These are phyloP conservation scores for Aspergillus niger DNA, from an alignment of 2,329 filamentous ascomycete genomes.

Conservation along the genomic window DNA sequence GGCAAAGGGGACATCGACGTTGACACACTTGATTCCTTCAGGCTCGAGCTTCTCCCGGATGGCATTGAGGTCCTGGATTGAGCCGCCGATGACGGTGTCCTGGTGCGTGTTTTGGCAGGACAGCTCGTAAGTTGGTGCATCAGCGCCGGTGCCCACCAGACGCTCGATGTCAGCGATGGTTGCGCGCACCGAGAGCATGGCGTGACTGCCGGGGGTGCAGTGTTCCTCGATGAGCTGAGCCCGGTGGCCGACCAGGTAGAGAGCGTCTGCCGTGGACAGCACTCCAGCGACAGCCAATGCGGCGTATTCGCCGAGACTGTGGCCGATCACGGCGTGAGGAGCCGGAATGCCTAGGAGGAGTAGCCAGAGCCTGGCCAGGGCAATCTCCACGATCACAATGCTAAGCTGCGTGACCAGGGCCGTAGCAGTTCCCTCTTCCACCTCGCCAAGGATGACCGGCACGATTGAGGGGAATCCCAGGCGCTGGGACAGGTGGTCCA, in stretches of 20 bases:
- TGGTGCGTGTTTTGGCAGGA: too few species aligned
- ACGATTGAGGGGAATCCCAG: slow-evolving; percentile 15
- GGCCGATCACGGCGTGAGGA: slow-evolving; percentile 57
- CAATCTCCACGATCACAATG: slow-evolving; percentile 39
- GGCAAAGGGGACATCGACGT: slow-evolving; percentile 66
- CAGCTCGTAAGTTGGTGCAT: too few species aligned
- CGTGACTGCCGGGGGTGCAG: slow-evolving; percentile 68
- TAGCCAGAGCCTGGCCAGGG: slow-evolving; percentile 35
- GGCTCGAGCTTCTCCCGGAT: slow-evolving; percentile 54
- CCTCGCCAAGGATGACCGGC: too few species aligned
- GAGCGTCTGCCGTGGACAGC: slow-evolving; percentile 34
- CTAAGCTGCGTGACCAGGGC: too few species aligned
- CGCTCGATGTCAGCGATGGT: too few species aligned
- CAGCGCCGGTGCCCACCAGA: too few species aligned
- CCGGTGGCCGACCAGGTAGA: slow-evolving; percentile 70
- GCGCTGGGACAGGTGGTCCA: slow-evolving; percentile 24
- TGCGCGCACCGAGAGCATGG: slow-evolving; percentile 61
- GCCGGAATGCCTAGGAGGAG: slow-evolving; percentile 29
- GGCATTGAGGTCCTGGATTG: slow-evolving; percentile 34
- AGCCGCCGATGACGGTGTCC: too few species aligned
- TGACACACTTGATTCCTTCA: slow-evolving; percentile 61
- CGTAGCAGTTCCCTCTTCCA: too few species aligned
- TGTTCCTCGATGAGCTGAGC: slow-evolving; percentile 66
- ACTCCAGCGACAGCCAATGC: slow-evolving; percentile 38
- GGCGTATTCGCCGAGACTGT: slow-evolving; percentile 44